Conservation (phyloP, 257 asterid genomes). For the Forsythia suspensa region DNA sequence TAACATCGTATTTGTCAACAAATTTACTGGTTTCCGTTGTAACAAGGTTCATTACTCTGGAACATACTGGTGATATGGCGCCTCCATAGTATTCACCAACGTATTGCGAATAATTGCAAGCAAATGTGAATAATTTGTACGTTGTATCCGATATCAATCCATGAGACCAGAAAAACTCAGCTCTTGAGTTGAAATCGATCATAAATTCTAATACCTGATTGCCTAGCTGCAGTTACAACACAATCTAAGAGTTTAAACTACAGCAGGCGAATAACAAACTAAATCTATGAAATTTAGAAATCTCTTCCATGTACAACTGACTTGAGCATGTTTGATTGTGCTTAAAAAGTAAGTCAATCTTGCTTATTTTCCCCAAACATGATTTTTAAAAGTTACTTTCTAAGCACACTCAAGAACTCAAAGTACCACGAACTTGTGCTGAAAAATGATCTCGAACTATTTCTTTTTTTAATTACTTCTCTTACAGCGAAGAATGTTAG, state of each 20-base stretch:
- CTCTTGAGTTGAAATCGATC: background rate
- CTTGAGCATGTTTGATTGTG: background rate
- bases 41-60: background rate
- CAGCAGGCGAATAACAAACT: background rate
- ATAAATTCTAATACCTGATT: background rate
- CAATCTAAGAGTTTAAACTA: background rate
- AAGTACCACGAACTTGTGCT: background rate
- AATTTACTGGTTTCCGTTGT: background rate
- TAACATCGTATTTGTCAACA: conserved; percentile 4
- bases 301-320: background rate
- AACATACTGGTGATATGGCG: background rate
- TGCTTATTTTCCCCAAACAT: background rate
- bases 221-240: background rate
- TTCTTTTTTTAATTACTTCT: background rate
- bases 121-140: background rate
- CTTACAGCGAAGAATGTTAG: background rate
- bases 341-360: background rate
- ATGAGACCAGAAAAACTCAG: background rate
- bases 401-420: background rate
- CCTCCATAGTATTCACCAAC: background rate
- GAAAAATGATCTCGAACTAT: background rate
- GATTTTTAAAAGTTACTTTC: background rate
- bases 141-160: background rate
- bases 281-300: background rate
- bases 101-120: background rate